These are phyloP conservation scores for Vanrija humicola DNA, from an alignment of 1,284 basidiomycete species.

Conservation along the genomic window DNA sequence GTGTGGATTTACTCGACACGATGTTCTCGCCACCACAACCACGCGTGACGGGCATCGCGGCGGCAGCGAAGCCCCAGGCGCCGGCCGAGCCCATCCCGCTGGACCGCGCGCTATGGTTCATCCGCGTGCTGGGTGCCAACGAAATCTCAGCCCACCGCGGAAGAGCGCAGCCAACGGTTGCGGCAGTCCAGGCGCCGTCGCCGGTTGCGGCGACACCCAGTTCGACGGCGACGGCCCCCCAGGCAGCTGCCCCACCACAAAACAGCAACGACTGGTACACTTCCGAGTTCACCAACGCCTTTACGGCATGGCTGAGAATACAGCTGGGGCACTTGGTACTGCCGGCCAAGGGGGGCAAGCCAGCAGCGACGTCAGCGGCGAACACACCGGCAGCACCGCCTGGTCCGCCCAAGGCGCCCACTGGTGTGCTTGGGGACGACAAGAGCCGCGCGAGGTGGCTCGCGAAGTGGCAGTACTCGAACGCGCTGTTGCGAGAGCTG, in stretches of 20 bases:
- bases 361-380: conserved; percentile 58
- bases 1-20: conserved; percentile 83
- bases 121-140: conserved; percentile 89
- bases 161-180: conserved; percentile 28
- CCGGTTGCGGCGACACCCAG: conserved; percentile 36
- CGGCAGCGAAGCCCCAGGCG: conserved; percentile 2
- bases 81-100: conserved; percentile 70
- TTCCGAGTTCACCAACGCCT: conserved; percentile 79
- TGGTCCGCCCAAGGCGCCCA: conserved; percentile 17
- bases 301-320: conserved; percentile 84
- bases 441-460: conserved; percentile 31
- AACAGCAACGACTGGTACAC: conserved; percentile 76
- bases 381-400: conserved; percentile 23
- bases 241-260: conserved; percentile 47
- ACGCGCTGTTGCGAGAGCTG: conserved; percentile 70
- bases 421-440: conserved; percentile 53
- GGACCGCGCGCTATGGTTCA: conserved; percentile 88
- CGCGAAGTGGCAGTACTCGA: conserved; percentile 46
- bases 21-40: conserved; percentile 55
- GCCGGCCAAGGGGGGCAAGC: conserved; percentile 70
- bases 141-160: conserved; percentile 72
- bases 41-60: conserved; percentile 2
- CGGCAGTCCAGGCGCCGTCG: conserved; percentile 28
- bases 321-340: conserved; percentile 79
- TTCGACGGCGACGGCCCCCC: conserved; percentile 42